Conservation (phyloP, 179 eudicot genomes). For the Silene coronaria region DNA sequence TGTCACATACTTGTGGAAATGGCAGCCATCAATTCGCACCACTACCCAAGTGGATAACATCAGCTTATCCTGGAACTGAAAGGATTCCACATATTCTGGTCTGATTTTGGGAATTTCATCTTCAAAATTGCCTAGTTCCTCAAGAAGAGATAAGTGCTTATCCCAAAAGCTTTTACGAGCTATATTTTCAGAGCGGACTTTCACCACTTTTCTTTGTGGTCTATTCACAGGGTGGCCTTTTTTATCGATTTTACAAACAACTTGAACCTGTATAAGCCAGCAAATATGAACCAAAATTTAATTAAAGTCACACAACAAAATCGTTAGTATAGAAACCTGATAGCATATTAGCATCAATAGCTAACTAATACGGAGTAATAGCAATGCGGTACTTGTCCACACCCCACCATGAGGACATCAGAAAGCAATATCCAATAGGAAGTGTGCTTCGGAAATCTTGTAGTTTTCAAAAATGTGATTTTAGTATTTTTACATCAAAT, state of each 20-base stretch:
- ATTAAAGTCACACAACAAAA: conserved; percentile 7
- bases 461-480: too few relatives aligned
- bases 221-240: conserved; percentile 59
- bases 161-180: conserved; percentile 74
- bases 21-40: conserved; percentile 83
- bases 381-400: background rate
- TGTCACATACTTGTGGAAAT: conserved; percentile 63
- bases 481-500: too few relatives aligned
- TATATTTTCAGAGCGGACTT: conserved; percentile 55
- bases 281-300: background rate
- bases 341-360: background rate
- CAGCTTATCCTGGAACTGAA: conserved; percentile 48
- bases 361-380: background rate
- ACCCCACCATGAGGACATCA: too few relatives aligned
- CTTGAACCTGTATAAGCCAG: conserved; percentile 43
- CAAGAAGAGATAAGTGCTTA: conserved; percentile 41
- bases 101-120: conserved; percentile 47
- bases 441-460: too few relatives aligned
- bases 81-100: conserved; percentile 58
- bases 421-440: too few relatives aligned
- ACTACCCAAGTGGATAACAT: conserved; percentile 83
- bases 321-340: background rate
- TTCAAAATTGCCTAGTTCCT: conserved; percentile 55
- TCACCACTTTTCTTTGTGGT: conserved; percentile 41
- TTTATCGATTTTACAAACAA: conserved; percentile 52